Evolutionary conservation across 2,329 filamentous ascomycete species (phyloP).

Genomic region (Calonectria honghensis): DNA sequence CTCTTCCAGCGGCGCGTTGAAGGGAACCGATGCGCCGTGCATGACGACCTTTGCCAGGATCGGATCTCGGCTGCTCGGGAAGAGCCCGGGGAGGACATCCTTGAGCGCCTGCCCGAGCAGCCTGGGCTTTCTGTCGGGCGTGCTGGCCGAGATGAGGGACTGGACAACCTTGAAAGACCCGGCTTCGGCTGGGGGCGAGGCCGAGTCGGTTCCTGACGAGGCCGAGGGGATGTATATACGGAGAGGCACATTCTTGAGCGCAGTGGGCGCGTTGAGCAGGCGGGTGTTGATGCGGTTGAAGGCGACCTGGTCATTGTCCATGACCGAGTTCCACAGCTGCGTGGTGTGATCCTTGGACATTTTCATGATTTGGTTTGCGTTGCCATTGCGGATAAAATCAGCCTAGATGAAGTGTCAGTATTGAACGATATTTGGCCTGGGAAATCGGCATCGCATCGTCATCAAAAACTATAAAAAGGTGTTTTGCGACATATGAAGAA

Average conservation of each 20-base stretch:
- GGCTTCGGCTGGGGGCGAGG: conserved; percentile 52
- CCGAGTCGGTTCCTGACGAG: conserved; percentile 65
- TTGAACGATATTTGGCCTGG: neutral
- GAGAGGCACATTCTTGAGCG: conserved; percentile 89
- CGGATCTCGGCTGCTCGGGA: conserved; percentile 89
- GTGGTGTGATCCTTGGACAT: conserved; percentile 89
- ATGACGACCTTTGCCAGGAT: conserved; percentile 89
- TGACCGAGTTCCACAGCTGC: conserved; percentile 86
- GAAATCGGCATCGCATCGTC: neutral
- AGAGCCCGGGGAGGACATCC: conserved; percentile 84
- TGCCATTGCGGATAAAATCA: conserved; percentile 91
- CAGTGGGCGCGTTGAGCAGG: conserved; percentile 84
- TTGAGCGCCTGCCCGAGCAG: conserved; percentile 86
- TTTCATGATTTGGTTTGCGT: conserved; percentile 92
- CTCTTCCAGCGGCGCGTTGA: conserved; percentile 87
- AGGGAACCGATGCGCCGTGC: conserved; percentile 89
- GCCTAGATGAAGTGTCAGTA: conserved; percentile 68
- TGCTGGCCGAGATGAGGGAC: conserved; percentile 77
- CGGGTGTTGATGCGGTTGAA: conserved; percentile 85
- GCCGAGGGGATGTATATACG: conserved; percentile 88
- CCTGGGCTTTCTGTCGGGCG: conserved; percentile 63
- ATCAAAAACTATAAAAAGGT: neutral
- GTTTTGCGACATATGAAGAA: neutral
- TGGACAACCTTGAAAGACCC: conserved; percentile 84
- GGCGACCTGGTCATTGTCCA: conserved; percentile 82